Conservation (phyloP, 2,329 filamentous ascomycete species). For the Metarhizium robertsii region DNA sequence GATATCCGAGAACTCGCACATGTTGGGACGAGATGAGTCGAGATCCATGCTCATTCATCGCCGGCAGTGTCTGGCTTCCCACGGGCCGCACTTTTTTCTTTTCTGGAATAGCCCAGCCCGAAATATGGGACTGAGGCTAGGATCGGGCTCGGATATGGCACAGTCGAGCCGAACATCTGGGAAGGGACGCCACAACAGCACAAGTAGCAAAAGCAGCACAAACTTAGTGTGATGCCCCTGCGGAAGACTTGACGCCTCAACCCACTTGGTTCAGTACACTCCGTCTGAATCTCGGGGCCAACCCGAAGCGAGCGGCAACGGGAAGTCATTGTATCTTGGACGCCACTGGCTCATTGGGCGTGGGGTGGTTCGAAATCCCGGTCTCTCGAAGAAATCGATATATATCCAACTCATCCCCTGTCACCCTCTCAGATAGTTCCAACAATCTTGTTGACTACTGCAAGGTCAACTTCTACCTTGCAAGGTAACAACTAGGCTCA, state of each 20-base stretch:
- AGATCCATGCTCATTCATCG: no score
- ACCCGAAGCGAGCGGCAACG: neutral
- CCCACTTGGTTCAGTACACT: neutral
- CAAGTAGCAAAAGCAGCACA: neutral
- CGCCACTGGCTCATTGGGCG: neutral
- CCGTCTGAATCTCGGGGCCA: neutral
- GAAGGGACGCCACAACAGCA: neutral
- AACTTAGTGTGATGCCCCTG: neutral
- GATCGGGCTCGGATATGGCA: no score
- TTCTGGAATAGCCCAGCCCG: neutral
- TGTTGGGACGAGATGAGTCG: no score
- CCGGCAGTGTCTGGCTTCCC: no score
- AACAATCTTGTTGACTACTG: neutral
- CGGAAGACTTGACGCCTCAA: neutral
- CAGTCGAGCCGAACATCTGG: no score
- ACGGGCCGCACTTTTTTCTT: no score
- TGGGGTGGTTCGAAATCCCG: neutral
- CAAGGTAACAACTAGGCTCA: neutral
- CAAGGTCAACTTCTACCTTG: neutral
- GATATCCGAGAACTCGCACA: neutral
- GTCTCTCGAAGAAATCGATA: neutral
- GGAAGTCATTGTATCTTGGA: neutral
- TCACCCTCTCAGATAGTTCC: neutral
- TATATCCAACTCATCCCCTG: neutral
- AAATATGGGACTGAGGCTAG: neutral